phyloP scores from a whole-genome alignment of 2,329 filamentous ascomycete genomes.

The Domatiomyces globalis region DNA sequence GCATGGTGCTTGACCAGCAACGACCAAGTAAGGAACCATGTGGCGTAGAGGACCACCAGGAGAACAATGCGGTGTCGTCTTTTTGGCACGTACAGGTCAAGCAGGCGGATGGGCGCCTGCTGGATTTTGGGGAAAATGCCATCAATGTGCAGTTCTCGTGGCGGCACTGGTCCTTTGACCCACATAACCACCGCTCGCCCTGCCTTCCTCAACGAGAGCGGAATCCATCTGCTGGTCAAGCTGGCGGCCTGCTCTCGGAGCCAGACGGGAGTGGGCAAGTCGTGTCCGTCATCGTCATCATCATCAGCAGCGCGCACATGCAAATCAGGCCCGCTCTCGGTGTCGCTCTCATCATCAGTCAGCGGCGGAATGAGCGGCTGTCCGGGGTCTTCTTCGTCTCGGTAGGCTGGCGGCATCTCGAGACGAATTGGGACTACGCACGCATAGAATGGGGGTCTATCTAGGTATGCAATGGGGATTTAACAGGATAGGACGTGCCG shows the following conservation, averaged over 20 bases:
- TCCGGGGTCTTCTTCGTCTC: constrained; percentile 14
- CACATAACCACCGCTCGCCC: constrained; percentile 30
- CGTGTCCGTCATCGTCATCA: constrained; percentile 5
- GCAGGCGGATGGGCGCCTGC: constrained; percentile 30
- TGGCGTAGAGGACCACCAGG: constrained; percentile 29
- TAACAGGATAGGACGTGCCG: not conserved
- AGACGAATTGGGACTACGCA: not conserved
- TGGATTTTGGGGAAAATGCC: constrained; percentile 35
- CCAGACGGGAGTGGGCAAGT: constrained; percentile 31
- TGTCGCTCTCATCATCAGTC: constrained; percentile 24
- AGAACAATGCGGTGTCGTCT: constrained; percentile 31
- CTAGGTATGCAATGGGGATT: not conserved
- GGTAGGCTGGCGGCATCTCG: constrained; percentile 8
- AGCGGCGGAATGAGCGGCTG: constrained; percentile 19
- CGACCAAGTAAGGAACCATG: constrained; percentile 36
- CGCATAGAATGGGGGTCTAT: not conserved
- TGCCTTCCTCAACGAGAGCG: constrained; percentile 31
- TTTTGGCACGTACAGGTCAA: constrained; percentile 33
- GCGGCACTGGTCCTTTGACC: constrained; percentile 35
- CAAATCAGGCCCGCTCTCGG: constrained; percentile 24
- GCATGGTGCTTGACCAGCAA: constrained; percentile 32
- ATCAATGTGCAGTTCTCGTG: constrained; percentile 31
- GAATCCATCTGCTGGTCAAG: constrained; percentile 36
- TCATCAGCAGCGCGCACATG: constrained; percentile 14
- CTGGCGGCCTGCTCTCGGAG: constrained; percentile 33